Evolutionary conservation across 768 basidiomycete genomes (phyloP).

Genomic region (Psilocybe subaeruginosa): DNA sequence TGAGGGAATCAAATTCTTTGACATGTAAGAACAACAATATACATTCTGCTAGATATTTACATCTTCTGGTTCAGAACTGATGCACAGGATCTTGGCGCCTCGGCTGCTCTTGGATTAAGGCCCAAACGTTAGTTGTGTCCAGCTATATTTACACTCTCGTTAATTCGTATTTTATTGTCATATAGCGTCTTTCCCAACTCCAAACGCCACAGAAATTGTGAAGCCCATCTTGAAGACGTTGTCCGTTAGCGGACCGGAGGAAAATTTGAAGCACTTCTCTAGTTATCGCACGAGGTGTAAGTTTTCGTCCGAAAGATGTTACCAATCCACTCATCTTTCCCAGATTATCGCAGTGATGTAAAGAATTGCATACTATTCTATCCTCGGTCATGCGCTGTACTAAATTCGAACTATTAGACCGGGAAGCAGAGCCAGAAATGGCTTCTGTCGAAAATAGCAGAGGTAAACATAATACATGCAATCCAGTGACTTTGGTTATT

Average conservation of each 20-base stretch:
- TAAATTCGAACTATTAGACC: constrained; percentile 44
- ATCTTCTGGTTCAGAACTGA: constrained; percentile 59
- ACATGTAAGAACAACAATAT: constrained; percentile 58
- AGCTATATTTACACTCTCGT: not conserved
- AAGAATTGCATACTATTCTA: constrained; percentile 16
- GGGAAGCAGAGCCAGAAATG: constrained; percentile 79
- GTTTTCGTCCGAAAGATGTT: constrained; percentile 23
- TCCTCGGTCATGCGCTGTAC: constrained; percentile 21
- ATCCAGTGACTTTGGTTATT: constrained; percentile 1
- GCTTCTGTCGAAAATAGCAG: constrained; percentile 66
- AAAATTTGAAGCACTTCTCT: constrained; percentile 67
- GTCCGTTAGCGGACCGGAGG: constrained; percentile 64
- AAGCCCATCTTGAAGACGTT: constrained; percentile 66
- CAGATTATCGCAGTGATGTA: constrained; percentile 67
- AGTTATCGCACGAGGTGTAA: constrained; percentile 77
- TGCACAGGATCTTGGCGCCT: constrained; percentile 59
- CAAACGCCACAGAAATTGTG: constrained; percentile 61
- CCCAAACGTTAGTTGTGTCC: constrained; percentile 38
- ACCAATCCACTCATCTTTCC: constrained; percentile 4
- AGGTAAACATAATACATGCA: constrained; percentile 44
- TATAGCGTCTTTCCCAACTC: constrained; percentile 57
- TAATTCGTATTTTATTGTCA: constrained; percentile 14
- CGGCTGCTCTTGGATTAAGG: constrained; percentile 37
- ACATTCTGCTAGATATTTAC: constrained; percentile 1
- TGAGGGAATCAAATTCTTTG: constrained; percentile 82